A percentile compares a stretch with the other conserved stretches of the same genome.
Conservation (phyloP, 345 rosid genomes). For the Populus alba region DNA sequence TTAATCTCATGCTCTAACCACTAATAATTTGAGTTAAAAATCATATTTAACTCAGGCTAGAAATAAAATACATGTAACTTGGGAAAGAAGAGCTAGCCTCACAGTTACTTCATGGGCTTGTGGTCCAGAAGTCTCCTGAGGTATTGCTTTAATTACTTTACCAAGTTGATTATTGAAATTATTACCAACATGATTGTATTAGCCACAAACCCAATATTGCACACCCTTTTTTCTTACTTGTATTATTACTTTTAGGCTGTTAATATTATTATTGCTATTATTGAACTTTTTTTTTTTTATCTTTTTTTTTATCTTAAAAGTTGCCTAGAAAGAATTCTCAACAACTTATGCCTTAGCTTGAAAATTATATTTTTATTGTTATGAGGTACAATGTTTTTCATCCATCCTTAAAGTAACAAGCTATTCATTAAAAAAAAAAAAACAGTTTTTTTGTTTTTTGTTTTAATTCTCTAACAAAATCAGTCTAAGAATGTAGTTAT, state of each 20-base stretch:
- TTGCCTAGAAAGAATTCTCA: no score
- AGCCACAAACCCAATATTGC: background rate
- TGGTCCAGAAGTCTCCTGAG: background rate
- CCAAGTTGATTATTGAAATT: background rate
- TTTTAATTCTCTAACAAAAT: background rate
- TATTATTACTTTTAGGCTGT: background rate
- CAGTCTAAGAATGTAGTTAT: background rate
- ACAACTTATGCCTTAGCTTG: background rate
- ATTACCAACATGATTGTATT: no score
- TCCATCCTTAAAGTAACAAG: background rate
- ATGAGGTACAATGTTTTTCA: background rate
- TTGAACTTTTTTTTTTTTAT: no score
- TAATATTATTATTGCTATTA: no score
- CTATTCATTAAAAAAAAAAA: background rate
- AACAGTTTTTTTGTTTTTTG: background rate
- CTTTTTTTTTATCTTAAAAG: no score
- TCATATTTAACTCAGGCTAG: no score
- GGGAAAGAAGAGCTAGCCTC: no score
- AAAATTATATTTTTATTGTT: background rate
- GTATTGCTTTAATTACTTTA: background rate
- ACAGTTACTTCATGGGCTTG: no score
- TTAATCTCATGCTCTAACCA: no score
- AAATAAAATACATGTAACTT: no score
- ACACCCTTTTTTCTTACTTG: background rate
- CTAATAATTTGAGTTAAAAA: no score